A percentile compares a stretch with the other conserved stretches of the same genome.
Conservation (phyloP, 768 basidiomycete genomes). For the Tricholoma furcatifolium region DNA sequence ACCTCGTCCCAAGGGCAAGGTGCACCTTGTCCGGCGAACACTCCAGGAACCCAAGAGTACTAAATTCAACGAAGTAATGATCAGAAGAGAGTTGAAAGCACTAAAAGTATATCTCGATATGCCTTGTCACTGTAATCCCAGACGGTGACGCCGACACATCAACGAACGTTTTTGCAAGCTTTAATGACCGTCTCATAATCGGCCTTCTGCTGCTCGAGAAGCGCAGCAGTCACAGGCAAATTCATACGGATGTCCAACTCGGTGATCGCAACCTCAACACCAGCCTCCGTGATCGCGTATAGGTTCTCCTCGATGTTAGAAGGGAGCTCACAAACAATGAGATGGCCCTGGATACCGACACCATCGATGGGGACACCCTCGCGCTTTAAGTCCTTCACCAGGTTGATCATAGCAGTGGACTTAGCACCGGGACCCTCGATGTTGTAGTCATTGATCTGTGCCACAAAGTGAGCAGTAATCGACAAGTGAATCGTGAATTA, state of each 20-base stretch:
- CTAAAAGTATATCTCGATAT: neutral
- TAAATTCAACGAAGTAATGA: neutral
- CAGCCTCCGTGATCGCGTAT: slow-evolving; percentile 52
- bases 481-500: neutral
- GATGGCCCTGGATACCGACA: slow-evolving; percentile 59
- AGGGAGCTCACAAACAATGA: slow-evolving; percentile 58
- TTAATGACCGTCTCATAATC: slow-evolving; percentile 58
- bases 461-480: neutral
- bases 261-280: slow-evolving; percentile 67
- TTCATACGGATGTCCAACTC: slow-evolving; percentile 67
- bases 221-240: slow-evolving; percentile 46
- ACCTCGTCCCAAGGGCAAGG: slow-evolving; percentile 25
- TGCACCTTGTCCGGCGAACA: slow-evolving; percentile 38
- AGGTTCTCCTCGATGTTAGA: slow-evolving; percentile 45
- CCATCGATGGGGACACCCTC: slow-evolving; percentile 56
- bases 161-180: slow-evolving; percentile 46
- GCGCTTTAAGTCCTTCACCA: slow-evolving; percentile 45
- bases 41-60: slow-evolving; percentile 42
- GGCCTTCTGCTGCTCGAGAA: slow-evolving; percentile 51
- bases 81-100: neutral
- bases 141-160: slow-evolving; percentile 44
- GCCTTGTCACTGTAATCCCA: slow-evolving; percentile 48
- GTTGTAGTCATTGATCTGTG: slow-evolving; percentile 38
- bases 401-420: slow-evolving; percentile 51
- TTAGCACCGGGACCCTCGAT: slow-evolving; percentile 47